Evolutionary conservation across 2,329 filamentous ascomycete species (phyloP).

Genomic region (Dothideomycetes sp.): DNA sequence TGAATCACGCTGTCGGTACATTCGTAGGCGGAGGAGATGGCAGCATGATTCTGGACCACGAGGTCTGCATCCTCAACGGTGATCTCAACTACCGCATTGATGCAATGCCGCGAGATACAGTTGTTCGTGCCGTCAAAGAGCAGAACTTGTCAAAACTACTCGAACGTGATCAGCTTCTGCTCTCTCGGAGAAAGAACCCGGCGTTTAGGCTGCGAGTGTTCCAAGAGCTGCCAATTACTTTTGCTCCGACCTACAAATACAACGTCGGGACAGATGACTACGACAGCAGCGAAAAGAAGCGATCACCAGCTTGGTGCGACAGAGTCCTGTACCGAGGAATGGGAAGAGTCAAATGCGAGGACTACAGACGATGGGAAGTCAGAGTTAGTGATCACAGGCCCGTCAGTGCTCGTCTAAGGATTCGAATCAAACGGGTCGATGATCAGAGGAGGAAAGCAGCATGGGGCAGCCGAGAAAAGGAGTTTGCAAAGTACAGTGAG

Average conservation of each 20-base stretch:
- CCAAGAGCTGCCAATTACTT: conserved; percentile 80
- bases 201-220: conserved; percentile 83
- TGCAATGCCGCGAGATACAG: conserved; percentile 87
- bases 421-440: conserved; percentile 76
- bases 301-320: conserved; percentile 94
- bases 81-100: conserved; percentile 98
- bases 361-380: conserved; percentile 84
- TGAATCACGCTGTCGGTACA: conserved; percentile 57
- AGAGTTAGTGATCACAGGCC: conserved; percentile 86
- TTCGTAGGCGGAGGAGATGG: conserved; percentile 92
- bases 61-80: conserved; percentile 92
- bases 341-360: conserved; percentile 74
- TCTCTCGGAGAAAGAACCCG: conserved; percentile 80
- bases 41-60: conserved; percentile 88
- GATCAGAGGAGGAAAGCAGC: conserved; percentile 53
- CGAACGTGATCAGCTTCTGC: conserved; percentile 85
- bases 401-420: conserved; percentile 74
- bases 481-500: conserved; percentile 63
- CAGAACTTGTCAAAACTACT: conserved; percentile 78
- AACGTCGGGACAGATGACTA: conserved; percentile 92
- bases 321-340: conserved; percentile 76
- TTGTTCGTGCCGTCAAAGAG: conserved; percentile 73
- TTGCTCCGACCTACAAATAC: conserved; percentile 97
- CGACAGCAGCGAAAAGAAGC: conserved; percentile 80
- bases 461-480: conserved; percentile 65